A percentile compares a stretch with the other conserved stretches of the same genome.
phyloP scores from a whole-genome alignment of 2,329 filamentous ascomycete genomes.

The Colletotrichum euphorbiae region DNA sequence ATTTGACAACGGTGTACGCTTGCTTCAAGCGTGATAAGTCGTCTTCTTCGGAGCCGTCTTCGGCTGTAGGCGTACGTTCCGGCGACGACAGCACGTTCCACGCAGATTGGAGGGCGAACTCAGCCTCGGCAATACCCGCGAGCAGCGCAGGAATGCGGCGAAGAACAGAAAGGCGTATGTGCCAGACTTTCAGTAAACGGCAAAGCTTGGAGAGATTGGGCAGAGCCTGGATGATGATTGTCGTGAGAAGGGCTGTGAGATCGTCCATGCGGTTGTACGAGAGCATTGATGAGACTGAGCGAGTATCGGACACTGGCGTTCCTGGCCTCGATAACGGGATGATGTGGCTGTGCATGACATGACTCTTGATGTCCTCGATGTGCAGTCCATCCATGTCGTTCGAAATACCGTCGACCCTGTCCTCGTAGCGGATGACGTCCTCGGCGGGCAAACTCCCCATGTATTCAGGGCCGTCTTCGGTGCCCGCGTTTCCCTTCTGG shows the following conservation, averaged over 20 bases:
- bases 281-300: conserved; percentile 55
- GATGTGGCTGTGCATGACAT: conserved; percentile 85
- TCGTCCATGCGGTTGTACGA: conserved; percentile 83
- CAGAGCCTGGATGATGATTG: conserved; percentile 89
- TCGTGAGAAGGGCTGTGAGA: conserved; percentile 88
- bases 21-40: conserved; percentile 48
- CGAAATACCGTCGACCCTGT: conserved; percentile 78
- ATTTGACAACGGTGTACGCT: conserved; percentile 69
- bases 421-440: conserved; percentile 76
- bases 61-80: conserved; percentile 11
- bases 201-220: conserved; percentile 82
- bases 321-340: conserved; percentile 67
- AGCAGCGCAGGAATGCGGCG: conserved; percentile 78
- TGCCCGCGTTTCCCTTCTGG: conserved; percentile 43
- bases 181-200: conserved; percentile 82
- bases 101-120: conserved; percentile 72
- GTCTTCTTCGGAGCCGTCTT: conserved; percentile 8
- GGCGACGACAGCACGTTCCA: conserved; percentile 69
- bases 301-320: conserved; percentile 58
- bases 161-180: conserved; percentile 78
- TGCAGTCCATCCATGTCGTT: conserved; percentile 76
- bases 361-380: conserved; percentile 88
- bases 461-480: conserved; percentile 57
- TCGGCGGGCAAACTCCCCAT: conserved; percentile 77
- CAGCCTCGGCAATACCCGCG: conserved; percentile 72